These are phyloP conservation scores for Leccinum boreale DNA, from an alignment of 768 basidiomycete genomes.

Conservation along the genomic window DNA sequence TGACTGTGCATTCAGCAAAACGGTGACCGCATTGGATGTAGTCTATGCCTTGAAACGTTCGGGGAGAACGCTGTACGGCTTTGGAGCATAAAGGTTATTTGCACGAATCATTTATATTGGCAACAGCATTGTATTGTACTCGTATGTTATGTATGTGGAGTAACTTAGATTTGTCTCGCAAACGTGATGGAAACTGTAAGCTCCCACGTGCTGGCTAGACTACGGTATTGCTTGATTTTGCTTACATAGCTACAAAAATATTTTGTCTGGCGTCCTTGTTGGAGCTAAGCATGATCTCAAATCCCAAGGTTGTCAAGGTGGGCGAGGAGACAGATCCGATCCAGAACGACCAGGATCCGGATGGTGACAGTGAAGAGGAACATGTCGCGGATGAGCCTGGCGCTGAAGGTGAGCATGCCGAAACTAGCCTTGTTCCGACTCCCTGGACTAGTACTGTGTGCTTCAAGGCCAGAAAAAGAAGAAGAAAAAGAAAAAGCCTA, in stretches of 20 bases:
- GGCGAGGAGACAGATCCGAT: slow-evolving; percentile 12
- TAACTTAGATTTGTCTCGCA: neutral
- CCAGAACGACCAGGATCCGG: slow-evolving; percentile 19
- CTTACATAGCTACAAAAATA: neutral
- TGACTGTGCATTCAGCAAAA: slow-evolving; percentile 42
- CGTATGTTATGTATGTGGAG: neutral
- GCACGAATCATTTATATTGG: neutral
- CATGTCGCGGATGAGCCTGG: slow-evolving; percentile 24
- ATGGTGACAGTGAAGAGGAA: slow-evolving; percentile 35
- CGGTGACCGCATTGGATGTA: slow-evolving; percentile 83
- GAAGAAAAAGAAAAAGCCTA: slow-evolving; percentile 93
- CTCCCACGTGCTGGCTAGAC: neutral
- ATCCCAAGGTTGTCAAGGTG: slow-evolving; percentile 11
- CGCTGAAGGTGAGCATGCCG: slow-evolving; percentile 26
- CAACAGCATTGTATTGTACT: slow-evolving; percentile 8
- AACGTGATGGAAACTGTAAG: neutral
- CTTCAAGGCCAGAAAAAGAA: slow-evolving; percentile 67
- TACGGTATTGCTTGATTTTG: neutral
- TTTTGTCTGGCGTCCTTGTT: neutral
- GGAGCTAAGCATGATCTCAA: slow-evolving; percentile 17
- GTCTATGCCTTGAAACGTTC: slow-evolving; percentile 74
- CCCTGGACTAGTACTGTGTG: neutral
- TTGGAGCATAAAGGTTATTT: slow-evolving; percentile 50
- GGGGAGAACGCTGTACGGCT: slow-evolving; percentile 76
- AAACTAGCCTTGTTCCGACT: neutral